Conservation (phyloP, 306 rosid genomes). For the Pterocarpus macrocarpus region DNA sequence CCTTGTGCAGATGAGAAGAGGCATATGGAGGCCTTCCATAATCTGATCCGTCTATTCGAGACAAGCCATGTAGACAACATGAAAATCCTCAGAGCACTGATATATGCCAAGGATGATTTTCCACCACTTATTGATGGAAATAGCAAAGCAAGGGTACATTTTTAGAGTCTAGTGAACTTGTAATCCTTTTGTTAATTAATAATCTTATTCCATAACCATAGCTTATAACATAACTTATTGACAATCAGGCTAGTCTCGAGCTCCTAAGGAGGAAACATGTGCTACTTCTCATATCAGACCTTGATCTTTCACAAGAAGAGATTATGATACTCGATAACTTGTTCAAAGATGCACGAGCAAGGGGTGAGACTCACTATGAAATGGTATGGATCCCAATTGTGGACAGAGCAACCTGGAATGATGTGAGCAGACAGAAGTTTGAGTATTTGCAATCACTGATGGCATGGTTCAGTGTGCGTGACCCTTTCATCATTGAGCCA, state of each 20-base stretch:
- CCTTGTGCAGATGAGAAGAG: conserved; percentile 65
- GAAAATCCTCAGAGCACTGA: conserved; percentile 68
- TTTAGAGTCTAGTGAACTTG: neutral
- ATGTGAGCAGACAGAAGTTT: conserved; percentile 50
- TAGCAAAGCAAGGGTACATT: conserved; percentile 55
- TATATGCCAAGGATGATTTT: conserved; percentile 65
- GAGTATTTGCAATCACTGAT: conserved; percentile 64
- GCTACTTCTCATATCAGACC: conserved; percentile 81
- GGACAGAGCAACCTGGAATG: conserved; percentile 55
- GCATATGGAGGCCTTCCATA: conserved; percentile 65
- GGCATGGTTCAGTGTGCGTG: conserved; percentile 71
- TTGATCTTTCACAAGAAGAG: conserved; percentile 76
- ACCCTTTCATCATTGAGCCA: conserved; percentile 69
- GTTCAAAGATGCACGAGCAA: conserved; percentile 51
- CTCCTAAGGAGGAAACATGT: conserved; percentile 80
- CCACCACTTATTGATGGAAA: conserved; percentile 63
- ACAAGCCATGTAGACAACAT: conserved; percentile 73
- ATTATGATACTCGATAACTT: conserved; percentile 59
- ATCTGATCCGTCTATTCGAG: conserved; percentile 62
- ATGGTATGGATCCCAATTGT: conserved; percentile 86
- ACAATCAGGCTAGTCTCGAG: conserved; percentile 67
- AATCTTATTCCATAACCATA: conserved; percentile 8
- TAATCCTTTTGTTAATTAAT: neutral
- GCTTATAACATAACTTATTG: conserved; percentile 24
- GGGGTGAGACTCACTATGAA: conserved; percentile 61